phyloP scores from a whole-genome alignment of 441 rosid species.

The Isatis lusitanica region DNA sequence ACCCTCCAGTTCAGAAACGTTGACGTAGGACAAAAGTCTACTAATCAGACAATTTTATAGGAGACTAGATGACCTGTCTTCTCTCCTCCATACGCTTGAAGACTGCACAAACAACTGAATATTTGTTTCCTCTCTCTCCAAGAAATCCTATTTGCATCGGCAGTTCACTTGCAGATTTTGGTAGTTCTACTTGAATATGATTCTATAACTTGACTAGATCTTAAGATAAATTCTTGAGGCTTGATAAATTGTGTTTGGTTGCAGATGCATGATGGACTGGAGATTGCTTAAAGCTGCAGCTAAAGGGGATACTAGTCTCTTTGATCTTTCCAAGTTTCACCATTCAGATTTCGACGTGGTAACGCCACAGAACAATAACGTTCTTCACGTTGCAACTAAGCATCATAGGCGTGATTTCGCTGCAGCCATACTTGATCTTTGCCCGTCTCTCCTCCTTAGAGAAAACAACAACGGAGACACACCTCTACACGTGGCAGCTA shows the following conservation, averaged over 20 bases:
- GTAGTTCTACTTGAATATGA: not conserved
- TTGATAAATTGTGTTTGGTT: not conserved
- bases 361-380: constrained; percentile 30
- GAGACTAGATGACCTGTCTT: not conserved
- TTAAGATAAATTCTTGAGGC: not conserved
- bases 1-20: not conserved
- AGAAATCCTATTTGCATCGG: not conserved
- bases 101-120: not conserved
- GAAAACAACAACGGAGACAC: constrained; percentile 42
- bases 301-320: constrained; percentile 12
- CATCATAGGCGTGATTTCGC: constrained; percentile 9
- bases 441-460: constrained; percentile 28
- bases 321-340: not conserved
- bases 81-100: not conserved
- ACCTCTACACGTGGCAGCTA: constrained; percentile 45
- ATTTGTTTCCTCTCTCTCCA: not conserved
- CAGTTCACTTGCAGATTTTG: not conserved
- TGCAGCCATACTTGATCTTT: not conserved
- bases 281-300: constrained; percentile 26
- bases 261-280: constrained; percentile 28
- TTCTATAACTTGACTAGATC: no score
- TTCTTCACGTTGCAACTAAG: constrained; percentile 32
- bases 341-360: constrained; percentile 8
- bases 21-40: not conserved
- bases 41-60: constrained; percentile 1